Conservation (phyloP, 2,329 filamentous ascomycete genomes). For the Hypoxylon sp. region DNA sequence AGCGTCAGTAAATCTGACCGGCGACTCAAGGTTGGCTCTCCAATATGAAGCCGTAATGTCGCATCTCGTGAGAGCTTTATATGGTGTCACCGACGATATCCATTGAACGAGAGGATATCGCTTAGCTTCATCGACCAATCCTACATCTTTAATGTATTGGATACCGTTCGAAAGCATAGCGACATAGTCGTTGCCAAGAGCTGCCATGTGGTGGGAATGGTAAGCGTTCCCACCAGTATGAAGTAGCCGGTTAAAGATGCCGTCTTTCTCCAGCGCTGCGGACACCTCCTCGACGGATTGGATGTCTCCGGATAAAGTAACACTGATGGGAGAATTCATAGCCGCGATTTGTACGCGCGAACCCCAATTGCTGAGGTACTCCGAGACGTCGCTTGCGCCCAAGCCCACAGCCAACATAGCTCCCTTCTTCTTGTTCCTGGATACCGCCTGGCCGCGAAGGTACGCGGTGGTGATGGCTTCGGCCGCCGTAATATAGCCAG, state of each 20-base stretch:
- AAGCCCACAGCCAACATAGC: conserved; percentile 49
- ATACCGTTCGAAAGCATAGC: too few species aligned
- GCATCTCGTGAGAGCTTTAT: too few species aligned
- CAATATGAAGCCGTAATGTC: conserved; percentile 40
- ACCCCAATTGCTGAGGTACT: conserved; percentile 45
- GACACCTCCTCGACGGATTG: conserved; percentile 37
- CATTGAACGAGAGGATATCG: too few species aligned
- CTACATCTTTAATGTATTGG: too few species aligned
- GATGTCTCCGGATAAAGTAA: conserved; percentile 51
- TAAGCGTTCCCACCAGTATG: conserved; percentile 49
- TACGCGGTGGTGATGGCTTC: conserved; percentile 49
- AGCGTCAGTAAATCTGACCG: conserved; percentile 53
- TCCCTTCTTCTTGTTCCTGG: conserved; percentile 42
- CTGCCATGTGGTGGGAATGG: conserved; percentile 52
- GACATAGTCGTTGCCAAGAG: conserved; percentile 22
- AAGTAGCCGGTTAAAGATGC: conserved; percentile 46
- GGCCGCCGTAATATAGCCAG: conserved; percentile 46
- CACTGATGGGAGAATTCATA: conserved; percentile 50
- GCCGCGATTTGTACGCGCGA: conserved; percentile 51
- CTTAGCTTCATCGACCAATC: too few species aligned
- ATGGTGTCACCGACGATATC: too few species aligned
- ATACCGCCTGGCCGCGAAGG: conserved; percentile 46
- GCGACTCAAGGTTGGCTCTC: conserved; percentile 47
- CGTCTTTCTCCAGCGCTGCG: conserved; percentile 18
- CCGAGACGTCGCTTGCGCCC: conserved; percentile 46